phyloP scores from a whole-genome alignment of 2,329 filamentous ascomycete species.

The Chaetomiaceae sp. region DNA sequence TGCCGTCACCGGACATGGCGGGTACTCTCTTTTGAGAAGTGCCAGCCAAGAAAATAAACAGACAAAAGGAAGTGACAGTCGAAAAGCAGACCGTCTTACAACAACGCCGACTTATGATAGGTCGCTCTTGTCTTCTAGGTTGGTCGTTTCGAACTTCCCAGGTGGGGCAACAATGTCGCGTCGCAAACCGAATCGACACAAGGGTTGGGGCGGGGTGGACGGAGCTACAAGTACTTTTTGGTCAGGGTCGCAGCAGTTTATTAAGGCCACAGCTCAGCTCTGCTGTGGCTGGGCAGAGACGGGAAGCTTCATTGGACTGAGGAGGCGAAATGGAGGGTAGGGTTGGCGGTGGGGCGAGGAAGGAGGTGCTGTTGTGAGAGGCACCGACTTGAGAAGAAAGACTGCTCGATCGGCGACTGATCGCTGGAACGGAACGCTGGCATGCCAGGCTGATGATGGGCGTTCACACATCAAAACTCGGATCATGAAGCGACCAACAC shows the following conservation, averaged over 20 bases:
- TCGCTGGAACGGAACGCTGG: neutral
- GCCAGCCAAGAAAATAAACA: constrained; percentile 7
- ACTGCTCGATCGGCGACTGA: neutral
- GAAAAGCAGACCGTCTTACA: constrained; percentile 3
- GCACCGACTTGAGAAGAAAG: too few species aligned
- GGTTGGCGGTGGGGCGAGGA: constrained; percentile 14
- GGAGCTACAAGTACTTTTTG: constrained; percentile 16
- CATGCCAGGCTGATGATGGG: neutral
- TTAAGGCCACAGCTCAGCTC: constrained; percentile 13
- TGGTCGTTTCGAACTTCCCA: constrained; percentile 2
- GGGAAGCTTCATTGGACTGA: neutral
- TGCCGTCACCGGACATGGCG: constrained; percentile 48
- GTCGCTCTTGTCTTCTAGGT: constrained; percentile 3
- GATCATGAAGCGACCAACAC: neutral
- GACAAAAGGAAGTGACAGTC: constrained; percentile 6
- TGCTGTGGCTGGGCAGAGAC: constrained; percentile 17
- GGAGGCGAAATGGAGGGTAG: constrained; percentile 10
- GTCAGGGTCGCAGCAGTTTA: neutral
- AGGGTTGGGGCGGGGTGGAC: constrained; percentile 21
- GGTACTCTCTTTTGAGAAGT: constrained; percentile 10
- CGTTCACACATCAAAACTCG: neutral
- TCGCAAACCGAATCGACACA: constrained; percentile 3
- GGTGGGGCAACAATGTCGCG: constrained; percentile 13
- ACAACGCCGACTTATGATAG: constrained; percentile 16
- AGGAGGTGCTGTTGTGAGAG: too few species aligned